Percentiles rank a stretch among this genome's conserved stretches.
Conservation (phyloP, 495 filamentous ascomycete genomes). For the Daldinia decipiens region DNA sequence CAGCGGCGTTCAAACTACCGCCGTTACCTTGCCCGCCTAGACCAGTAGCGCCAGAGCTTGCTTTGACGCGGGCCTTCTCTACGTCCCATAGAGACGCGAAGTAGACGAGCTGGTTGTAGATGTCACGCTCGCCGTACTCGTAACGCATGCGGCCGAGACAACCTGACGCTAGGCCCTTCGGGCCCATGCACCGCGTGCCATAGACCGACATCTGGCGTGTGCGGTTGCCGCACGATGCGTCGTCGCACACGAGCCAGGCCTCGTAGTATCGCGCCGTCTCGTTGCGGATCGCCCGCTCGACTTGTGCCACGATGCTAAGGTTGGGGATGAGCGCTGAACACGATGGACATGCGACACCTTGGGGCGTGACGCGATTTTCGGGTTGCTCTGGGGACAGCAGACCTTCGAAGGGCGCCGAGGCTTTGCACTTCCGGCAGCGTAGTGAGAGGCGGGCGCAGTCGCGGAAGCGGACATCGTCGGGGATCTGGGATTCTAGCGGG, state of each 20-base stretch:
- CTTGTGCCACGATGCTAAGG: constrained; percentile 81
- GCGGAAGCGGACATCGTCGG: constrained; percentile 85
- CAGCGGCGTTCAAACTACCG: constrained; percentile 50
- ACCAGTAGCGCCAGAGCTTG: constrained; percentile 42
- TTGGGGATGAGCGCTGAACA: constrained; percentile 69
- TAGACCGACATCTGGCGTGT: constrained; percentile 93
- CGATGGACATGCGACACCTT: constrained; percentile 79
- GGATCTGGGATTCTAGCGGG: constrained; percentile 92
- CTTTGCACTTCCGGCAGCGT: constrained; percentile 82
- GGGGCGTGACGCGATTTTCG: constrained; percentile 66
- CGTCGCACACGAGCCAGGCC: constrained; percentile 90
- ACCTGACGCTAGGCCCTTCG: constrained; percentile 79
- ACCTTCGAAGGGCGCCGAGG: constrained; percentile 77
- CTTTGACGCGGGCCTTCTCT: constrained; percentile 74
- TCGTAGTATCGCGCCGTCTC: constrained; percentile 88
- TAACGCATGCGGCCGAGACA: constrained; percentile 91
- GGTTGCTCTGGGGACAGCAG: constrained; percentile 53
- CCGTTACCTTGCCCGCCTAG: constrained; percentile 53
- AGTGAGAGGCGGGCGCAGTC: constrained; percentile 77
- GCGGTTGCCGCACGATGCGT: constrained; percentile 83
- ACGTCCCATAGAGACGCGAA: constrained; percentile 88
- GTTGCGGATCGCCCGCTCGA: constrained; percentile 83
- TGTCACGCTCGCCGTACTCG: constrained; percentile 84
- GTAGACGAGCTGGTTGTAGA: constrained; percentile 96
- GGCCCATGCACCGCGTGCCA: constrained; percentile 88